Percentiles rank a stretch among this genome's conserved stretches.
Conservation (phyloP, 2,329 filamentous ascomycete species). For the Fusarium luffae region DNA sequence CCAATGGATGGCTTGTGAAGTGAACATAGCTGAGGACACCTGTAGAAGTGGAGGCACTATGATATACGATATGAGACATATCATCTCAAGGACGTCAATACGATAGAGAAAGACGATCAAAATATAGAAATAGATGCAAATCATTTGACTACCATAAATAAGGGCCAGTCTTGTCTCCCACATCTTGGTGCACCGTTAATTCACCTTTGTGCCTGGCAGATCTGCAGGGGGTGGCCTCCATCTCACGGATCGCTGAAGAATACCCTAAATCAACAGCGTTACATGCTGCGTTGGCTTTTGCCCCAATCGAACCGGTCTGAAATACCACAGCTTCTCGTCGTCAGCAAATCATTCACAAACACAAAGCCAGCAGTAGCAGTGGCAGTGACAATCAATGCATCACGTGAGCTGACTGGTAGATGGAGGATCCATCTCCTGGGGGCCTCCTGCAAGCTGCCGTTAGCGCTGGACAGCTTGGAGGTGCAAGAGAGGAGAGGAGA, state of each 20-base stretch:
- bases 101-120: background rate
- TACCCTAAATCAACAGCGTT: slow-evolving; percentile 8
- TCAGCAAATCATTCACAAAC: slow-evolving; percentile 31
- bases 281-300: slow-evolving; percentile 18
- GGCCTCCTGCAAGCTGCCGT: slow-evolving; percentile 32
- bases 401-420: slow-evolving; percentile 32
- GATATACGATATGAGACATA: background rate
- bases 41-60: background rate
- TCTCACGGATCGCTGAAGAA: slow-evolving; percentile 13
- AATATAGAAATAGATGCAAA: background rate
- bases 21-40: background rate
- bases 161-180: background rate
- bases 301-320: background rate
- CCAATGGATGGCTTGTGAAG: background rate
- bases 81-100: background rate
- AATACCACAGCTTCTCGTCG: slow-evolving; percentile 15
- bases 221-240: background rate
- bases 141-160: background rate
- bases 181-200: background rate
- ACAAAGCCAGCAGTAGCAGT: slow-evolving; percentile 21
- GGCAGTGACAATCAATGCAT: background rate
- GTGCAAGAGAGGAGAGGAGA: slow-evolving; percentile 19
- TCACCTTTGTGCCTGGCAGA: background rate
- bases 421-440: slow-evolving; percentile 22
- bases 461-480: slow-evolving; percentile 24